Evolutionary conservation across 2,329 filamentous ascomycete species (phyloP), one percentile per base, ranked within the genome.

Genomic region (Cercospora sp.): DNA sequence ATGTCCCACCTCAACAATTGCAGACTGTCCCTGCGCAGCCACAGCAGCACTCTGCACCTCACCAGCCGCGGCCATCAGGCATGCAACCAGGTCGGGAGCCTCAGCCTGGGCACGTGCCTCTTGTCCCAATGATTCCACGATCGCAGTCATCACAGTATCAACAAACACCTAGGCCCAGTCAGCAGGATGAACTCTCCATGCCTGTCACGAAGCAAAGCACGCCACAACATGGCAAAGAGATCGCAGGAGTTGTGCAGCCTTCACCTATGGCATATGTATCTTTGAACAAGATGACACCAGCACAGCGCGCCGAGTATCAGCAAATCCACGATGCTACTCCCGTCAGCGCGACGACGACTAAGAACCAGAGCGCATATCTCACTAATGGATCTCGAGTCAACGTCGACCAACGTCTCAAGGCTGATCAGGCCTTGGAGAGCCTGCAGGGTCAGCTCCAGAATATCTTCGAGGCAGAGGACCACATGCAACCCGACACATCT

Each of bases 401-500:
- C 61, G 60, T 66, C 6, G 93, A 96, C 75, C 92, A 97, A 78
- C 90, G 90, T 61, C 90, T 96, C 73, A 89, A 93, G 75, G 91
- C 90, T 4, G 90, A 97, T 73, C 85, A 88, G 10, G 90, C 92
- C 53, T 84, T 94, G 57, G 82, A 89, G 63, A 88, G 89, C 64
- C 82, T 99, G 12, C 87, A 90, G 65, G 86, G 86, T 42, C 85
- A 93, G 59, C 82, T 96, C 3, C 84, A 88, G 63, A 88, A 89
- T 26, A 85, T 97, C 16, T 93, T 94, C 72, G 87, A 91, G 71
- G 90, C 91, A 5, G 93, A 97, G 75, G 89, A 93, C 74, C 86
- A 88, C 77, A 84, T 84, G 67, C 89, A 84, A 79, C 84, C 80
- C 69, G 88, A 85, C 78, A 87, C 76, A 6, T 82, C 82, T 23